Conservation (phyloP, 1,139 yeast genomes). For the Pichiaceae sp. region DNA sequence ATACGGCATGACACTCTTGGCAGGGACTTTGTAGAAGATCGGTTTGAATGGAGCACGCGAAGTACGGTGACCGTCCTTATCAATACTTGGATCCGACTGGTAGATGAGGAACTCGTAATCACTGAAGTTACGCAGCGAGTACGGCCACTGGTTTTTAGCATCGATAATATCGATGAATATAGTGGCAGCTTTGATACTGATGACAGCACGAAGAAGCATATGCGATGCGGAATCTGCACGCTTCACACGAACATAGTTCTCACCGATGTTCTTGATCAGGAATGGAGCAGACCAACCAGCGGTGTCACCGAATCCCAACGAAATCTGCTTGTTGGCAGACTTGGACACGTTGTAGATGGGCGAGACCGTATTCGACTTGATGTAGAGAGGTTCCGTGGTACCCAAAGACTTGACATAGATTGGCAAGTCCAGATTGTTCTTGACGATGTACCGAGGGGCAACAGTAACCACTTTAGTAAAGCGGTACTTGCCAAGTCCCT, state of each 20-base stretch:
- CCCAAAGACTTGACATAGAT: slow-evolving; percentile 68
- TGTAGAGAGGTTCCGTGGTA: slow-evolving; percentile 35
- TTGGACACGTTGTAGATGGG: slow-evolving; percentile 64
- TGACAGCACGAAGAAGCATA: slow-evolving; percentile 60
- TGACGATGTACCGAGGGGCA: slow-evolving; percentile 74
- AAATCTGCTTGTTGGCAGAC: slow-evolving; percentile 37
- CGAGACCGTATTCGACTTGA: slow-evolving; percentile 40
- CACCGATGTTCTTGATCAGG: slow-evolving; percentile 75
- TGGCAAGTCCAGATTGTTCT: slow-evolving; percentile 50
- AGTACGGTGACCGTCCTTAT: slow-evolving; percentile 53
- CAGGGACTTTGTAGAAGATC: slow-evolving; percentile 70
- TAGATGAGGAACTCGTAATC: slow-evolving; percentile 75
- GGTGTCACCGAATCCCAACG: slow-evolving; percentile 48
- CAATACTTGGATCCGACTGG: slow-evolving; percentile 76
- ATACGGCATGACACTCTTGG: slow-evolving; percentile 94
- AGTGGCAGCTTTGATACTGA: slow-evolving; percentile 72
- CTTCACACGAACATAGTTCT: slow-evolving; percentile 61
- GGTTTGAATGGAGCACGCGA: slow-evolving; percentile 52
- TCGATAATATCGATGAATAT: slow-evolving; percentile 67
- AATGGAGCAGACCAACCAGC: slow-evolving; percentile 87
- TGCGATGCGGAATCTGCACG: slow-evolving; percentile 46
- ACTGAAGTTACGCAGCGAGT: slow-evolving; percentile 81
- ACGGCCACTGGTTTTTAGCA: slow-evolving; percentile 86
- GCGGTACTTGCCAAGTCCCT: slow-evolving; percentile 83
- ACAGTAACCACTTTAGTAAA: slow-evolving; percentile 71